Base-by-base conservation (phyloP, 106 monocot species). In the Xerophyta viscosa region DNA sequence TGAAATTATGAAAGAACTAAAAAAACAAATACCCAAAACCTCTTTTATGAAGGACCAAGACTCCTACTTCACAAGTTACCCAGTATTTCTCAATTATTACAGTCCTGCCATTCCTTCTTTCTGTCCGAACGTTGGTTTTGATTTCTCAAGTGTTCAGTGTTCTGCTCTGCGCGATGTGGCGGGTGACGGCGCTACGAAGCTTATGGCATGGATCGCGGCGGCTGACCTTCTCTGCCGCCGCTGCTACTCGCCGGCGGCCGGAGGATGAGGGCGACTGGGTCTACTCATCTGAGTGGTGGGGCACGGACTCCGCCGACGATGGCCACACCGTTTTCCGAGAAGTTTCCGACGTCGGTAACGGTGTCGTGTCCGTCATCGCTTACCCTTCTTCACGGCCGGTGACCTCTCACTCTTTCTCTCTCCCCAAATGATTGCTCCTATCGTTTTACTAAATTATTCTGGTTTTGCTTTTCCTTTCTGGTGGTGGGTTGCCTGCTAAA, bases 341-440 rank as follows among this genome's bases (percentile, higher is more conserved):
- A 15, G 20, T 46, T 6, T 93, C 93, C 31, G 74, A 60, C 6
- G 57, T 66, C 42, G 93, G 93, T 9, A 93, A 93, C 55, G 93
- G 93, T 62, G 25, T 75, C 59, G 88, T 93, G 42, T 88, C 87
- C 42, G 93, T 93, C 31, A 61, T 66, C 56, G 59, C 87, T 20
- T 84, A 88, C 56, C 93, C 87, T 51, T 71, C 83, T 23, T 93
- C 93, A n/a, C 60, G 71, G 33, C 93, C 93, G 44, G 93, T 92
- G 58, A 67, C 6, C 41, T 13, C 42, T 24, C 61, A 9, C 19
- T 29, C 12, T 41, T 37, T 10, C 55, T 43, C 8, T 28, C 10
- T 12, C 14, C 11, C 22, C 11, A 6, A 11, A 33, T 5, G 11
- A 6, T 33, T 11, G 5, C 11, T 6, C 7, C 33, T 33, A 33